Evolutionary conservation across 805 yeast genomes (phyloP), one percentile per base, ranked within the genome.

Genomic region (Pichia cephalocereana): DNA sequence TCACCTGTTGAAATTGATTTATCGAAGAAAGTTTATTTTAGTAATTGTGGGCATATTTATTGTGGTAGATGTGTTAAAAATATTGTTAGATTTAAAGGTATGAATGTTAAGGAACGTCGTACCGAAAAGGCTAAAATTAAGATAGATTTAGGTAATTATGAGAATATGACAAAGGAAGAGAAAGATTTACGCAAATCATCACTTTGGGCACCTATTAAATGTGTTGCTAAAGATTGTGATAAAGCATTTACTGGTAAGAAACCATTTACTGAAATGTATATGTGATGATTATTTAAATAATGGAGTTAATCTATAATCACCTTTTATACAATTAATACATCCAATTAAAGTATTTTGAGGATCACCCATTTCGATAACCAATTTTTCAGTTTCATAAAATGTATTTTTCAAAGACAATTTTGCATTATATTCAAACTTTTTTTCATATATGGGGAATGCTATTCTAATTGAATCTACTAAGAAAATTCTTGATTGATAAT

Each of bases 51-150:
- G 0, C 96, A 88, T 67, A 75, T 81, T 0, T 88, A 78, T 61
- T 88, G 96, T 64, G 96, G 96, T 1, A 65, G 91, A 40, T 88
- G 96, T 65, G 84, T 83, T 23, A 77, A 77, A 54, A 75, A 80
- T 55, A 79, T 83, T n/a, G 75, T 74, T 17, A 72, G 51, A 27
- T 38, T 36, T 26, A 23, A 44, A 12, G 41, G 49, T 17, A 50
- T 41, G 52, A 49, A 26, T 46, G 43, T 40, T 5, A 30, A 27
- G n/a, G 53, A 52, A 36, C 38, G 51, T 34, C n/a, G 37, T 14
- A 34, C 15, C 6, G 37, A 34, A 15, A 34, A 34, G 12, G 4
- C 10, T 34, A 34, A 34, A 34, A 4, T 34, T 12, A 34, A 34
- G 18, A 3, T 12, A 34, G 37, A 34, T 11, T 10, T 34, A 12